Evolutionary conservation across 1,284 basidiomycete species (phyloP).

Genomic region (Gomphus bonarii): DNA sequence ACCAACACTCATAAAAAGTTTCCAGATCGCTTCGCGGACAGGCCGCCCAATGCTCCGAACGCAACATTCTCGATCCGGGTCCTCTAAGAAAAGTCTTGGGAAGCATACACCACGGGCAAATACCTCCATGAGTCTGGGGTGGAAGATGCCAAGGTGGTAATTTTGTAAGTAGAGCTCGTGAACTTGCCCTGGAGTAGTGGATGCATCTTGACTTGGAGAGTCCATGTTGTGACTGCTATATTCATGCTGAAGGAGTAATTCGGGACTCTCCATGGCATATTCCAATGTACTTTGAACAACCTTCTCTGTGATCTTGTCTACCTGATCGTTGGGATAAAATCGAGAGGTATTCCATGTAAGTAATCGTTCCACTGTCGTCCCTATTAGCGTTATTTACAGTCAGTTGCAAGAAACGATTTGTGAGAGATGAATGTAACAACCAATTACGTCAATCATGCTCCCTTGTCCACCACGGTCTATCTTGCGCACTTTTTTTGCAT

Average conservation of each 20-base stretch:
- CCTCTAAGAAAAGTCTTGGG: constrained; percentile 64
- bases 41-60: constrained; percentile 48
- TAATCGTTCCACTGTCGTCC: constrained; percentile 15
- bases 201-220: neutral
- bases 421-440: neutral
- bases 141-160: constrained; percentile 49
- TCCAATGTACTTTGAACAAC: constrained; percentile 65
- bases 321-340: constrained; percentile 33
- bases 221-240: neutral
- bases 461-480: constrained; percentile 4
- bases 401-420: neutral
- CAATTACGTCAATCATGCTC: constrained; percentile 62
- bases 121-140: constrained; percentile 47
- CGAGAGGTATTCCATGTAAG: constrained; percentile 13
- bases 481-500: constrained; percentile 5
- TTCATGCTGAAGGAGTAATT: neutral
- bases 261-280: constrained; percentile 53
- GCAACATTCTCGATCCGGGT: constrained; percentile 61
- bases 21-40: constrained; percentile 57
- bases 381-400: neutral
- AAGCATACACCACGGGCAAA: constrained; percentile 55
- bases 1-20: constrained; percentile 55
- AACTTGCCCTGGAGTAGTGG: constrained; percentile 21
- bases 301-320: constrained; percentile 51
- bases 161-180: constrained; percentile 45